These are phyloP conservation scores for Solanum chilense DNA, from an alignment of 257 asterid genomes.

Conservation along the genomic window DNA sequence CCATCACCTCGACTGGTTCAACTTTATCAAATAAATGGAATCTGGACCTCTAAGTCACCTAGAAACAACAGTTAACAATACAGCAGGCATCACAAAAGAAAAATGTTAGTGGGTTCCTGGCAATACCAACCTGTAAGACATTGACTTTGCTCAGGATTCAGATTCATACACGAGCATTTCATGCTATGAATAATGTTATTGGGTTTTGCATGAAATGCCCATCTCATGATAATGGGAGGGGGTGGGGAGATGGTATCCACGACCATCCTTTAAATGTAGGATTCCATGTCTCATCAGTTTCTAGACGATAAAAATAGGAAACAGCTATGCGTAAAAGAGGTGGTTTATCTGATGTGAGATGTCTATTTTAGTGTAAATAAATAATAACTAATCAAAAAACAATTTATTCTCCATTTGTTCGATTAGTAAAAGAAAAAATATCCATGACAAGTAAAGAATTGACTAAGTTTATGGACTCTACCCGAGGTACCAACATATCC, in stretches of 20 bases:
- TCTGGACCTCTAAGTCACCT: background rate
- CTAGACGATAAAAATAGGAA: background rate
- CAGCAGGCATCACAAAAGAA: background rate
- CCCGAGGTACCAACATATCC: conserved; percentile 99
- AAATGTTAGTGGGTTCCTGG: background rate
- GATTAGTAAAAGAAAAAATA: background rate
- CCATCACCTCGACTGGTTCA: background rate
- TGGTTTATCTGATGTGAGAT: background rate
- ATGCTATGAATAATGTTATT: background rate
- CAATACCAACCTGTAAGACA: background rate
- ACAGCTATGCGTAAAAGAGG: background rate
- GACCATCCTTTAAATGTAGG: background rate
- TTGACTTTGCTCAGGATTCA: background rate
- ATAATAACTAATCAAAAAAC: background rate
- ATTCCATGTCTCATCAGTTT: background rate
- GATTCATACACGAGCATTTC: background rate
- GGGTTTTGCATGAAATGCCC: background rate
- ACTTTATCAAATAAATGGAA: background rate
- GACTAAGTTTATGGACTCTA: conserved; percentile 10
- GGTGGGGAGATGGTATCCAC: background rate
- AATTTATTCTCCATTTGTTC: background rate
- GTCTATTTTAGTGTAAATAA: background rate
- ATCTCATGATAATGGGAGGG: background rate
- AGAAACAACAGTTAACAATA: background rate
- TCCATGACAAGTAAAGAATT: background rate